A percentile compares a stretch with the other conserved stretches of the same genome.
Evolutionary conservation across 2,329 filamentous ascomycete genomes (phyloP).

Genomic region (Alternaria brassicicola): DNA sequence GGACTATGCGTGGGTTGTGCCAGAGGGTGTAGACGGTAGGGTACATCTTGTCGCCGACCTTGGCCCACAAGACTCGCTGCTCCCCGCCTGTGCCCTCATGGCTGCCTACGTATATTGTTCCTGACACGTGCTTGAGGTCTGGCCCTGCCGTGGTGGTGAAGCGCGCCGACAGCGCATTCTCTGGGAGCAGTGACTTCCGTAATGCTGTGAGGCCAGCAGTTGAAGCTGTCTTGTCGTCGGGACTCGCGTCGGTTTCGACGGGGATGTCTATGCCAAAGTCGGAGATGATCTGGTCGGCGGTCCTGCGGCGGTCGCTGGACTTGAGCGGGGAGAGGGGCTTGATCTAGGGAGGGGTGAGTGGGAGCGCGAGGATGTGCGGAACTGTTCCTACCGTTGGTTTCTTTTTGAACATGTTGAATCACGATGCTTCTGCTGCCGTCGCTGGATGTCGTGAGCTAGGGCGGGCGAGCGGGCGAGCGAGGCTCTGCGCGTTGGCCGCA

Average conservation of each 20-base stretch:
- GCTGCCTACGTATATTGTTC: constrained; percentile 68
- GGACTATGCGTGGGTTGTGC: constrained; percentile 65
- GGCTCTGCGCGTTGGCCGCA: background rate
- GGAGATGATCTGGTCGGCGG: constrained; percentile 70
- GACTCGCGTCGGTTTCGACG: constrained; percentile 37
- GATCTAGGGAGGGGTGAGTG: constrained; percentile 56
- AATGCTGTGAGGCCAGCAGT: constrained; percentile 57
- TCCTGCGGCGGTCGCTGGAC: constrained; percentile 70
- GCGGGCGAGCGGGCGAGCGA: too few relatives aligned
- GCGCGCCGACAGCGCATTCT: constrained; percentile 65
- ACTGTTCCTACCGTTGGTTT: constrained; percentile 60
- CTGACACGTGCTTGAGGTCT: constrained; percentile 65
- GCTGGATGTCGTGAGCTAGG: background rate
- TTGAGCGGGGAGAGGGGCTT: constrained; percentile 70
- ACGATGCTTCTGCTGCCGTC: background rate
- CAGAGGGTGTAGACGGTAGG: constrained; percentile 70
- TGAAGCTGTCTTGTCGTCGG: constrained; percentile 52
- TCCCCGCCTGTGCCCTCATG: constrained; percentile 60
- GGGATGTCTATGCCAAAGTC: constrained; percentile 63
- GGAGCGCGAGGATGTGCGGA: background rate
- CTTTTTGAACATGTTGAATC: constrained; percentile 65
- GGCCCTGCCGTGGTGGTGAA: constrained; percentile 71
- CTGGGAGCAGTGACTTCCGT: constrained; percentile 66
- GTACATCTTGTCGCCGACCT: constrained; percentile 63
- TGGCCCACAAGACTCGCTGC: constrained; percentile 68